Evolutionary conservation across 768 basidiomycete genomes (phyloP), one percentile per base, ranked within the genome.

Genomic region (Pluteus cervinus): DNA sequence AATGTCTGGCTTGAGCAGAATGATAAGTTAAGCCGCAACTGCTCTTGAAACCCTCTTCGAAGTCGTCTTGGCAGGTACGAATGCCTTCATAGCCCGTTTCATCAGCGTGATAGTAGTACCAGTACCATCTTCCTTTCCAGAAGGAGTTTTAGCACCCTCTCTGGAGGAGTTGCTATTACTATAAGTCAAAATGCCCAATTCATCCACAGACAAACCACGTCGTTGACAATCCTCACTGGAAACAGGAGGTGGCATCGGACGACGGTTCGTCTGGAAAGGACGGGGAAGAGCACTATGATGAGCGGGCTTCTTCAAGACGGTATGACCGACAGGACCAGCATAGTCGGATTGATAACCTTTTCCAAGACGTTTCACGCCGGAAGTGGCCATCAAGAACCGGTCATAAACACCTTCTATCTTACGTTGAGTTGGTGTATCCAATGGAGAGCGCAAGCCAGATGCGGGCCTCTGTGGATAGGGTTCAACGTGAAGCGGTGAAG

Each of bases 311-410:
- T 12, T 11, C 6, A 30, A 21, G 11, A 58, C 45, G 25, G 55
- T 57, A 42, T 66, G 65, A 4, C 56, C 56, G 26, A 69, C 51
- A 3, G 75, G 67, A 16, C 64, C 70, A 36, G 60, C 38, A 44
- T 73, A 74, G 36, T 85, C 75, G 2, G 84, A 87, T 56, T 89
- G 83, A 48, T 89, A 88, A 5, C 87, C 86, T 50, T 76, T 79
- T 3, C 87, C 87, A 6, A 83, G 61, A 20, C 86, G 82, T 51
- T 80, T 87, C 26, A 90, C 86, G 18, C 82, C 81, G 2, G 79
- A 75, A 1, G 83, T 85, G 8, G 85, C 80, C 81, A 87, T 84
- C 20, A 89, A 65, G 63, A 88, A 81, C 28, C 81, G 76, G 47
- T 90, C 87, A 43, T 89, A 90, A 12, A 83, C 81, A 39, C 75